Evolutionary conservation across 2,329 filamentous ascomycete species (phyloP), one percentile per base, ranked within the genome.

Genomic region (Diplodia scrobiculata): DNA sequence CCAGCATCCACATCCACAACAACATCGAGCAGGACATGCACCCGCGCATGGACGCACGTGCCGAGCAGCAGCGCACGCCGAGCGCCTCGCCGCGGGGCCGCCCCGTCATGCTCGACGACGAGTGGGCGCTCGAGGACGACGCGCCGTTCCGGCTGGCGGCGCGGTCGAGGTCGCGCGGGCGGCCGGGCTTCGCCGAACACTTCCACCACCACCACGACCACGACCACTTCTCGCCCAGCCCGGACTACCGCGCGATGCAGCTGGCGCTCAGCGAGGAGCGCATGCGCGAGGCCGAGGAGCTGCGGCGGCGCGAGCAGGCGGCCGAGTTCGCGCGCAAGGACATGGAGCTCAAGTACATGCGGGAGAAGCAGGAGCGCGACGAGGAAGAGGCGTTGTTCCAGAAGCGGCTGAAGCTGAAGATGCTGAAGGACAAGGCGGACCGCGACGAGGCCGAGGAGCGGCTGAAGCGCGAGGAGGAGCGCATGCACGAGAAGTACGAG

Each of bases 1-100:
- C 80, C 19, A 77, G 79, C 54, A 77, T 82, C 68, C 80, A 79
- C 70, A 80, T 82, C 68, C 78, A 80, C 74, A 81, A 81, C 71
- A 78, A 78, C 65, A 76, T 78, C 64, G 74, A 74, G 63, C 75
- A 77, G 68, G 73, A 78, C 68, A 75, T 74, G 63, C 75, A 76
- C 51, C 75, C 71, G 50, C 76, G 66, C 63, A 74, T 72, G 9
- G 72, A 73, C 59, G 72, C 79, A 14, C 74, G 72, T 67, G 73
- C 73, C 51, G 72, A 77, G 21, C 73, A 76, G 64, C 70, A 76
- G 65, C 70, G 68, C 59, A 67, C 69, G 19, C 68, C 71, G 17
- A 74, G 70, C 68, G 70, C 73, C 48, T 48, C 62, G 5, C 65
- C 69, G 17, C 68, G 66, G 29, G 73, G 75, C 32, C 70, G 71